Base-by-base conservation (phyloP, 345 rosid genomes). In the Microthlaspi erraticum region DNA sequence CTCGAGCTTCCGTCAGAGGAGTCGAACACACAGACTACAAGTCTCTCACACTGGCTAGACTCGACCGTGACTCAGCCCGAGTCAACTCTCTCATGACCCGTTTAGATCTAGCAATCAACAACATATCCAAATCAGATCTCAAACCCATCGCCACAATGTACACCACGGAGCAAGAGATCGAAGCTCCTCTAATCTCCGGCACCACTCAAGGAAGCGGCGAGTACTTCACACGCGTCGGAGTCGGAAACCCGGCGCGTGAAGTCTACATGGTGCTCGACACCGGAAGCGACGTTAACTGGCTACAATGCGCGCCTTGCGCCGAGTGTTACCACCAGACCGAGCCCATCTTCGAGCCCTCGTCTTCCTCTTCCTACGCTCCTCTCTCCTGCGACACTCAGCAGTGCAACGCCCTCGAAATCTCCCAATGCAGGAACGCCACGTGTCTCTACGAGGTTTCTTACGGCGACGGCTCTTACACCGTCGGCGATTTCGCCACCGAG, bases 171-270 rank as follows among this genome's bases (percentile, higher is more conserved):
- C 62, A 78, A 52, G 73, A 51, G 17, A 74, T 79, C 0, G 82
- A 85, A 73, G 75, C 85, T 36, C 95, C 95, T 11, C 23, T 92
- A 53, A 77, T 88, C 10, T 93, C 98, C 0, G 96, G 97, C 2
- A 66, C 87, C 7, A 86, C 87, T 65, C 96, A 87, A 60, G 98
- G 98, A 58, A 93, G 97, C 37, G 98, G 98, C 18, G 98, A 91
- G 89, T 93, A 90, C 64, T 93, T 93, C 80, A 79, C 96, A 59
- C 85, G 98, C 67, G 69, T 88, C 5, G 93, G 92, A 16, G 81
- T 93, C 45, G 98, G 98, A 0, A 82, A 75, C 33, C 98, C 98
- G 37, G 74, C 92, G 64, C 88, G 79, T 71, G 79, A 78, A 13
- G 84, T 82, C 9, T 88, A 90, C 60, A 66, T 93, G 89, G 95